A percentile compares a stretch with the other conserved stretches of the same genome.
Evolutionary conservation across 2,329 filamentous ascomycete species (phyloP).

Genomic region (Sporothrix pseudoabietina): DNA sequence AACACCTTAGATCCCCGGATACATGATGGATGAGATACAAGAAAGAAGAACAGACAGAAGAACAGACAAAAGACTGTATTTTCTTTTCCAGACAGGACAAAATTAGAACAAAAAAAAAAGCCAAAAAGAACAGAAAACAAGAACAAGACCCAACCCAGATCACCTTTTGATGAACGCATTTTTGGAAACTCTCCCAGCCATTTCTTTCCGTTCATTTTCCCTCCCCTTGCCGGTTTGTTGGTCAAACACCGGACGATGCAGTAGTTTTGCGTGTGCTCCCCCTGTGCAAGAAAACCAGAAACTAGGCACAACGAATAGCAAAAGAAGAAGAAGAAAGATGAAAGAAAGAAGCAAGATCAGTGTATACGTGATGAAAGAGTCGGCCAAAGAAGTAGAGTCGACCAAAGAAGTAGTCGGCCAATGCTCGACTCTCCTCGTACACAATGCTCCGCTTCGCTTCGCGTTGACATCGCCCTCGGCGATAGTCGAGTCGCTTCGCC

Average conservation of each 20-base stretch:
- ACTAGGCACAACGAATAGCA: too few species aligned
- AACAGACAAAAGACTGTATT: background rate
- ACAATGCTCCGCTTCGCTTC: too few species aligned
- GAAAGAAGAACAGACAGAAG: background rate
- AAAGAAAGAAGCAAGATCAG: background rate
- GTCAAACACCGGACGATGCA: background rate
- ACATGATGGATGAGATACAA: background rate
- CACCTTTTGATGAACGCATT: background rate
- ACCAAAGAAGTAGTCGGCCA: too few species aligned
- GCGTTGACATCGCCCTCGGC: too few species aligned
- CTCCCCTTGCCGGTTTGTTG: background rate
- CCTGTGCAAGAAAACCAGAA: background rate
- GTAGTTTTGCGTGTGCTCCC: background rate
- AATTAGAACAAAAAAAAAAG: background rate
- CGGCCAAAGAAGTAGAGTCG: background rate
- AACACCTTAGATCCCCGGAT: background rate
- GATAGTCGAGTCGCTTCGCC: background rate
- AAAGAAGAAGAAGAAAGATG: background rate
- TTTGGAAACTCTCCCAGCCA: background rate
- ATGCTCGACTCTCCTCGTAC: too few species aligned
- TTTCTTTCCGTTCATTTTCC: background rate
- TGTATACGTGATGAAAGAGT: background rate
- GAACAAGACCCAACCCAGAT: background rate
- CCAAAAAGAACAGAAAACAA: background rate
- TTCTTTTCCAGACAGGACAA: conserved; percentile 7